Percentiles rank a stretch among this genome's conserved stretches.
Evolutionary conservation across 768 basidiomycete species (phyloP).

Genomic region (Gymnopilus dilepis): DNA sequence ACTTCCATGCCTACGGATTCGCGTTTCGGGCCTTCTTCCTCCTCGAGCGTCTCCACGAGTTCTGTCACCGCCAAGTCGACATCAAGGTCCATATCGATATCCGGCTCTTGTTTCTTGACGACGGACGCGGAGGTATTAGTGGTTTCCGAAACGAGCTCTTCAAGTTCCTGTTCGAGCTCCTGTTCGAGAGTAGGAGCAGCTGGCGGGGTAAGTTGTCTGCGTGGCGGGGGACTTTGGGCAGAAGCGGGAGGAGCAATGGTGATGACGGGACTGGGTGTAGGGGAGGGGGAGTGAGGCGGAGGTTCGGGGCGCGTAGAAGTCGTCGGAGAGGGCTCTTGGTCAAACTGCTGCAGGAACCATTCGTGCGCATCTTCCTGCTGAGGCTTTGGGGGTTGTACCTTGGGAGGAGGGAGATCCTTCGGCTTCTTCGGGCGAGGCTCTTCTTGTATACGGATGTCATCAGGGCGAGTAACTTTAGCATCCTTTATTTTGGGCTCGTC

Average conservation of each 20-base stretch:
- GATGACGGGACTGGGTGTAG: constrained; percentile 32
- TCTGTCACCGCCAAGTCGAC: constrained; percentile 49
- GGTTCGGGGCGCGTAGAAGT: constrained; percentile 31
- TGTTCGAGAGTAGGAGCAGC: constrained; percentile 45
- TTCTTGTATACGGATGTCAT: constrained; percentile 17
- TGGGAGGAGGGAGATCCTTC: constrained; percentile 12
- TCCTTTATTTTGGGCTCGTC: constrained; percentile 29
- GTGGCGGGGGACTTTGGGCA: constrained; percentile 23
- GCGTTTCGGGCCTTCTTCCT: constrained; percentile 27
- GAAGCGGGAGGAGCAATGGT: constrained; percentile 16
- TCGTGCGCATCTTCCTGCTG: constrained; percentile 62
- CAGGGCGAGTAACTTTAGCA: constrained; percentile 14
- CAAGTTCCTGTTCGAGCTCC: constrained; percentile 56
- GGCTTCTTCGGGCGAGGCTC: constrained; percentile 26
- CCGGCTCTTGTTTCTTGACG: constrained; percentile 39
- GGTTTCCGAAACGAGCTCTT: constrained; percentile 40
- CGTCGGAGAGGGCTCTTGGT: constrained; percentile 41
- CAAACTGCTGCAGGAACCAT: constrained; percentile 63
- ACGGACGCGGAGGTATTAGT: constrained; percentile 21
- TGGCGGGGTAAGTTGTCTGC: constrained; percentile 23
- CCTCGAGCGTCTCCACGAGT: constrained; percentile 46
- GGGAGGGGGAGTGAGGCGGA: constrained; percentile 31
- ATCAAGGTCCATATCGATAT: constrained; percentile 47
- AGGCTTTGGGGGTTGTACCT: constrained; percentile 17
- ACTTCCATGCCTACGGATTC: constrained; percentile 36